Evolutionary conservation across 1,284 basidiomycete species (phyloP).

Genomic region (Acaromyces ingoldii): DNA sequence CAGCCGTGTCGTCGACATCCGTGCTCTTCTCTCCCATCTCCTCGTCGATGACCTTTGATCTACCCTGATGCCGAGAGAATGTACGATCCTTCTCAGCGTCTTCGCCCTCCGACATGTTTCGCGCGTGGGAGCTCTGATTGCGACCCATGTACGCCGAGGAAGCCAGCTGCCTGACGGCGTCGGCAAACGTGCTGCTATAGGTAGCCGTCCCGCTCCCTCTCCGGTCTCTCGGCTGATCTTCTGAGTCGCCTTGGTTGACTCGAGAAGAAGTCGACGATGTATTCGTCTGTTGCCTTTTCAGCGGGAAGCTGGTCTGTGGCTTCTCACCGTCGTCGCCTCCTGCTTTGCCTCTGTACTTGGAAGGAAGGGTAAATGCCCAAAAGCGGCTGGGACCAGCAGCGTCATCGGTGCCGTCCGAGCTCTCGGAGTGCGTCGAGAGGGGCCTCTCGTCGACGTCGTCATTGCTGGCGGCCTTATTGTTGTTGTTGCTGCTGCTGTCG

Average conservation of each 20-base stretch:
- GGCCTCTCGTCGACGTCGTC: too few relatives aligned
- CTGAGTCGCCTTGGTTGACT: too few relatives aligned
- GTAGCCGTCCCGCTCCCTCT: background rate
- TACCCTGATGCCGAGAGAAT: background rate
- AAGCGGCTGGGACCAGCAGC: slow-evolving; percentile 15
- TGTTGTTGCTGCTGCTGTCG: too few relatives aligned
- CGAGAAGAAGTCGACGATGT: too few relatives aligned
- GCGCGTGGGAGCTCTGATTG: too few relatives aligned
- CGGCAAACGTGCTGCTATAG: background rate
- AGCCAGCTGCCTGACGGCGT: background rate
- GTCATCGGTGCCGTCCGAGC: background rate
- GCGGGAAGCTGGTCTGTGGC: too few relatives aligned
- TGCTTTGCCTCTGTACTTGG: slow-evolving; percentile 25
- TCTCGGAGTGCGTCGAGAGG: too few relatives aligned
- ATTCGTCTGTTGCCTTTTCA: too few relatives aligned
- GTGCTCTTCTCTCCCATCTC: background rate
- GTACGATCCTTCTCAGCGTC: background rate
- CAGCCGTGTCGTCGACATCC: background rate
- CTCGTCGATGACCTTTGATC: background rate
- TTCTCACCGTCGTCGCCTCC: background rate
- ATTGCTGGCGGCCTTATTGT: too few relatives aligned
- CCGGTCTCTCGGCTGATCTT: background rate
- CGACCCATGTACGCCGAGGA: too few relatives aligned
- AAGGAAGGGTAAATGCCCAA: slow-evolving; percentile 40
- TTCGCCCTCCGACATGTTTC: background rate